These are phyloP conservation scores for Garcia nutans DNA, from an alignment of 345 rosid species.

Conservation along the genomic window DNA sequence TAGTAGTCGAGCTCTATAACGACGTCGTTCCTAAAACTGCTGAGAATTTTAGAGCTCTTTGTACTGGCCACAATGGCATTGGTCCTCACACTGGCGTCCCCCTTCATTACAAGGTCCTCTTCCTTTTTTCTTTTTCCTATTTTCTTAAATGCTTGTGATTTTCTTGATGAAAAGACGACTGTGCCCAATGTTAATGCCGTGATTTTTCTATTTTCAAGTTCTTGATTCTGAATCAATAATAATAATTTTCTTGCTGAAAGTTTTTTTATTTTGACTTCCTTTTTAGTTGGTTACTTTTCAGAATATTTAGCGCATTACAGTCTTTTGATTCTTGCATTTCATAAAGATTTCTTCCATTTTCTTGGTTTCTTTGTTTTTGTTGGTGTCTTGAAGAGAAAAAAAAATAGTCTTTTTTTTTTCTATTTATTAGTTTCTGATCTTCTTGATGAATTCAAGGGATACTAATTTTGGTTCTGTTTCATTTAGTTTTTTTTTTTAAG, in stretches of 20 bases:
- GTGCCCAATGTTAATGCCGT: conserved; percentile 4
- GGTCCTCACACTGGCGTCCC: conserved; percentile 71
- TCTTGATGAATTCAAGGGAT: too few relatives aligned
- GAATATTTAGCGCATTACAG: conserved; percentile 7
- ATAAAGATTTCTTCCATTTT: not conserved
- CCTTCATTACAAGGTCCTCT: conserved; percentile 81
- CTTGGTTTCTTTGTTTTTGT: not conserved
- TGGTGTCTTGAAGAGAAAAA: not conserved
- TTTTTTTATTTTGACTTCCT: not conserved
- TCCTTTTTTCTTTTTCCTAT: not conserved
- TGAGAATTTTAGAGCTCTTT: conserved; percentile 88
- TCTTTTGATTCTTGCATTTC: conserved; percentile 6
- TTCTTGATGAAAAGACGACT: conserved; percentile 8
- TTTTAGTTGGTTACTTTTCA: not conserved
- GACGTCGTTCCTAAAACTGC: conserved; percentile 91
- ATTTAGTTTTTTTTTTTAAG: not conserved
- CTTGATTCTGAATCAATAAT: not conserved
- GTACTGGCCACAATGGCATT: conserved; percentile 91
- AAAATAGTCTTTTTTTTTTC: too few relatives aligned
- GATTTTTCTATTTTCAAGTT: not conserved
- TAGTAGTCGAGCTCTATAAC: conserved; percentile 72
- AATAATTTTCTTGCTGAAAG: not conserved
- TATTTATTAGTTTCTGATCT: too few relatives aligned
- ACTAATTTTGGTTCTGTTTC: too few relatives aligned
- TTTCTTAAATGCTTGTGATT: not conserved